A percentile compares a stretch with the other conserved stretches of the same genome.
These are phyloP conservation scores for Cytospora chrysosperma DNA, from an alignment of 2,329 filamentous ascomycete species.

Conservation along the genomic window DNA sequence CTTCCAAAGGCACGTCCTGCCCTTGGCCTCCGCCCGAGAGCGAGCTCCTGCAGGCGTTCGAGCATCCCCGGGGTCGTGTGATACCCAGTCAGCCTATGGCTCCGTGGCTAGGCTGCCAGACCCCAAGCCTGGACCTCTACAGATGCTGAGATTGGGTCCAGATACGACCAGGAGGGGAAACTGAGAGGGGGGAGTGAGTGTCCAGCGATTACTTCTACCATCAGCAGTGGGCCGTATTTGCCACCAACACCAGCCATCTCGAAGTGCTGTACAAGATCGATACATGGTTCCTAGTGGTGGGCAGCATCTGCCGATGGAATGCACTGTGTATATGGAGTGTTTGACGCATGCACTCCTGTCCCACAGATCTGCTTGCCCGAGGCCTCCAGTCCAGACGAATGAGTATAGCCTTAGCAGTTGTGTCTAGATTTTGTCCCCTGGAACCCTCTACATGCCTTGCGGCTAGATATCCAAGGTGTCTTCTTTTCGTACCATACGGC, in stretches of 20 bases:
- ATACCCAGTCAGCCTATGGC: too few species aligned
- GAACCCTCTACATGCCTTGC: constrained; percentile 18
- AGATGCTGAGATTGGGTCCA: neutral
- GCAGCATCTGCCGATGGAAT: neutral
- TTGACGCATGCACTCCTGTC: neutral
- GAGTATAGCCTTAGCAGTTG: neutral
- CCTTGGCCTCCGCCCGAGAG: neutral
- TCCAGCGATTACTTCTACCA: neutral
- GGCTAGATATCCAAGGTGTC: constrained; percentile 8
- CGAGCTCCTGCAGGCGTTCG: neutral
- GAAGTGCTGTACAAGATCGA: neutral
- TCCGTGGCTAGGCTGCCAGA: too few species aligned
- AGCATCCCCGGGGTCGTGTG: neutral
- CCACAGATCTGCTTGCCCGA: neutral
- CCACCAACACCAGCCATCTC: neutral
- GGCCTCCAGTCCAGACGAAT: neutral
- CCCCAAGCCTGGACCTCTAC: neutral
- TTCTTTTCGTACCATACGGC: neutral
- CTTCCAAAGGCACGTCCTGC: neutral
- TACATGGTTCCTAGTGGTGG: neutral
- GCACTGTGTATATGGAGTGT: neutral
- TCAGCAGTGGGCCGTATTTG: neutral
- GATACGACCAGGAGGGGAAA: neutral
- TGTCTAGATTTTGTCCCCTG: neutral
- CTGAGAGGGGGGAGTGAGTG: neutral